Conservation (phyloP, 2,329 filamentous ascomycete species). For the Claviceps maximensis region DNA sequence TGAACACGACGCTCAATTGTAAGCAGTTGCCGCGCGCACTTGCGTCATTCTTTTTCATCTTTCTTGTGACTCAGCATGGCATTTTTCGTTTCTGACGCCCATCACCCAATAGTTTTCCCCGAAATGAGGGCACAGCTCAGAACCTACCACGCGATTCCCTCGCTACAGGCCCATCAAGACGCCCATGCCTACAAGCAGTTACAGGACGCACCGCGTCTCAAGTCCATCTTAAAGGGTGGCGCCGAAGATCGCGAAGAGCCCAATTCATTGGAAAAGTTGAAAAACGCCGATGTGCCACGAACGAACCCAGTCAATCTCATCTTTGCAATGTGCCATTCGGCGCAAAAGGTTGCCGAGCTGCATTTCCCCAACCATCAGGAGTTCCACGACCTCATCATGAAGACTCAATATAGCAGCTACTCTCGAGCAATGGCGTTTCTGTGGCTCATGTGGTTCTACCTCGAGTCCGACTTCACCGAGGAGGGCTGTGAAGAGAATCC, state of each 20-base stretch:
- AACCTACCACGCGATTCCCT: slow-evolving; percentile 96
- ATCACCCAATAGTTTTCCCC: slow-evolving; percentile 61
- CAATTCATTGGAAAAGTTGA: slow-evolving; percentile 70
- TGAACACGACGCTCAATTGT: slow-evolving; percentile 99
- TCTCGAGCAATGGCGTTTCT: slow-evolving; percentile 81
- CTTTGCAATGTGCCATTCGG: slow-evolving; percentile 83
- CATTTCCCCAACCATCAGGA: slow-evolving; percentile 79
- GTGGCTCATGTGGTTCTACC: slow-evolving; percentile 98
- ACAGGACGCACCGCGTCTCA: slow-evolving; percentile 88
- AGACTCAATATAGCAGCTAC: slow-evolving; percentile 64
- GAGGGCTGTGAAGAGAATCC: slow-evolving; percentile 84
- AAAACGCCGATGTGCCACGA: slow-evolving; percentile 47
- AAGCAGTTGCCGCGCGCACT: slow-evolving; percentile 19
- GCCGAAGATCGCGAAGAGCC: slow-evolving; percentile 84
- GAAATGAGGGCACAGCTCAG: slow-evolving; percentile 97
- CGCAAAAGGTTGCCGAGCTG: slow-evolving; percentile 79
- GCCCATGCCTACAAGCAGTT: slow-evolving; percentile 95
- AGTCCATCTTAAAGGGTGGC: slow-evolving; percentile 93
- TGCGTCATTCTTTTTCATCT: background rate
- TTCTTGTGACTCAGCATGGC: background rate
- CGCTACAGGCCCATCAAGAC: slow-evolving; percentile 86
- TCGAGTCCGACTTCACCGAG: slow-evolving; percentile 87
- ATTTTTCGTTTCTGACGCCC: background rate
- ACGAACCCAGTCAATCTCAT: slow-evolving; percentile 97
- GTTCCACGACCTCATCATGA: slow-evolving; percentile 96